Evolutionary conservation across 345 rosid species (phyloP), one percentile per base, ranked within the genome.

Genomic region (Dipteronia sinensis): DNA sequence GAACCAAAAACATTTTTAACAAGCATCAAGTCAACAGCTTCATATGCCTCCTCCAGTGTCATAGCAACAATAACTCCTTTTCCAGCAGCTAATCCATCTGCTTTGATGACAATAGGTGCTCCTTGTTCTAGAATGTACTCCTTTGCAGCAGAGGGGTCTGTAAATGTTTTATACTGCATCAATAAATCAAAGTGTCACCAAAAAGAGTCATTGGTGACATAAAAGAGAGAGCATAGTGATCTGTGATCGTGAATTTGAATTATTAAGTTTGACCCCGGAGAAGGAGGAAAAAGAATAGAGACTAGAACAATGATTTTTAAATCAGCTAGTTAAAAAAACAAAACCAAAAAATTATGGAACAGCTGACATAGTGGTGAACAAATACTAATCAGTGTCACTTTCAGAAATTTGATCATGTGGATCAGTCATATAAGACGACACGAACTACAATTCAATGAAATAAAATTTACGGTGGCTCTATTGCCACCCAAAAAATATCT

Each of bases 71-170:
- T 77, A 55, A 92, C 97, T 82, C 99, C 99, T 87, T 96, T 96
- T 72, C 99, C 97, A 73, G 99, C 94, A 66, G 99, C 99, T 86
- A 95, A 83, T 25, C 99, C 99, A 82, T 93, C 99, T 1, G 97
- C 99, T 88, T 93, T 95, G 66, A 93, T 74, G 71, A 95, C 97
- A 42, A 94, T 94, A 2, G 97, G 97, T 9, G 84, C 88, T 10
- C 98, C 99, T 78, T 92, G 92, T 69, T 89, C 93, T 85, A 86
- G 77, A 75, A 95, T 90, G 77, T 89, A 92, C 44, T 79, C 80
- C 83, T 90, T 90, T 25, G 98, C 98, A 62, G 88, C 90, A 71
- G 83, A 83, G 31, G 98, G 88, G 74, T 93, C 89, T 0, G 86
- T 75, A 79, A 94, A 94, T 51, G 91, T 87, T 87, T 79, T 83